phyloP scores from a whole-genome alignment of 495 filamentous ascomycete species.

The Aspergillus baeticus region DNA sequence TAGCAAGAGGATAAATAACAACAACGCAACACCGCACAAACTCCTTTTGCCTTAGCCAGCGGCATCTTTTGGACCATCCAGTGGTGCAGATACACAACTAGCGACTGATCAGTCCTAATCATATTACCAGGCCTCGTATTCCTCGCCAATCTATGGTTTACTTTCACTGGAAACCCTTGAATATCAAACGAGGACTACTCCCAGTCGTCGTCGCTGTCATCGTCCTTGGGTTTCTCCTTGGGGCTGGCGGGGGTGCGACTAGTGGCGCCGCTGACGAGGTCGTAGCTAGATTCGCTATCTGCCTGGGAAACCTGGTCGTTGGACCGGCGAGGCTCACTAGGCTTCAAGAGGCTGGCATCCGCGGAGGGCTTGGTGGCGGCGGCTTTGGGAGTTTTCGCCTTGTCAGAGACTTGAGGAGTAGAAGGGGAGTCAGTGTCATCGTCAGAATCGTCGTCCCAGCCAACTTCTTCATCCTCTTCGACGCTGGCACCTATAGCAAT shows the following conservation, averaged over 20 bases:
- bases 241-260: constrained; percentile 79
- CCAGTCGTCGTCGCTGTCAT: constrained; percentile 77
- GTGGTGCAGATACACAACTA: constrained; percentile 7
- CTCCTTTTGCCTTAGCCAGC: constrained; percentile 13
- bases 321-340: constrained; percentile 70
- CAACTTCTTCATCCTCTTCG: constrained; percentile 73
- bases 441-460: constrained; percentile 81
- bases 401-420: constrained; percentile 41
- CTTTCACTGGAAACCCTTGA: neutral
- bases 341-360: constrained; percentile 46
- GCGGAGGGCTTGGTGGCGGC: constrained; percentile 28
- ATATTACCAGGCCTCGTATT: neutral
- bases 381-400: constrained; percentile 17
- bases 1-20: neutral
- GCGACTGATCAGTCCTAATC: neutral
- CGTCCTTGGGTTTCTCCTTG: constrained; percentile 59
- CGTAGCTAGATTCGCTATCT: constrained; percentile 91
- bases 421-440: constrained; percentile 55
- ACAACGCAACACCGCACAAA: constrained; percentile 3
- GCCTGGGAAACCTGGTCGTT: constrained; percentile 82
- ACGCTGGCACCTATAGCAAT: constrained; percentile 51
- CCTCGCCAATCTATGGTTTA: neutral
- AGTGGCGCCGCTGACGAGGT: constrained; percentile 82
- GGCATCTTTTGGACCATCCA: constrained; percentile 19
- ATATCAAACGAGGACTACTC: constrained; percentile 51